These are phyloP conservation scores for Suillus ampliporus DNA, from an alignment of 768 basidiomycete genomes.

Conservation along the genomic window DNA sequence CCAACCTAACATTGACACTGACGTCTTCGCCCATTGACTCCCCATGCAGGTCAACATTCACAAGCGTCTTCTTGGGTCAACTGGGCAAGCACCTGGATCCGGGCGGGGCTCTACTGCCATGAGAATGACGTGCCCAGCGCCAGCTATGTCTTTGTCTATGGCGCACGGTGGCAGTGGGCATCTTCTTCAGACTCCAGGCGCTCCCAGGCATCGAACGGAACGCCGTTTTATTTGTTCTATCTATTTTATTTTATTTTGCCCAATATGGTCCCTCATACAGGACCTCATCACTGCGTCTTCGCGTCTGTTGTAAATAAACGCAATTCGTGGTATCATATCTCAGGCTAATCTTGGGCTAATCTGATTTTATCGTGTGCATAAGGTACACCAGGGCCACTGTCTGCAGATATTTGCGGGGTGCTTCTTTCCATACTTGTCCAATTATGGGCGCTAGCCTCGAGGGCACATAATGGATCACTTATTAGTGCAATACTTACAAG, in stretches of 20 bases:
- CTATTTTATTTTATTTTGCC: no score
- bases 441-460: not conserved
- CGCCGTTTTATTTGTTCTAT: no score
- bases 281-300: no score
- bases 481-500: no score
- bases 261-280: no score
- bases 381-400: not conserved
- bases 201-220: constrained; percentile 70
- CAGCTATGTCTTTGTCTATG: constrained; percentile 76
- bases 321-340: no score
- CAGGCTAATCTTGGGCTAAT: no score
- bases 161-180: constrained; percentile 50
- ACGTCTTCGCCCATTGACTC: constrained; percentile 65
- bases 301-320: no score
- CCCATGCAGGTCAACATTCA: constrained; percentile 65
- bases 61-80: constrained; percentile 47
- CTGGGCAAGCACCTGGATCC: constrained; percentile 52
- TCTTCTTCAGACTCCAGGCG: constrained; percentile 66
- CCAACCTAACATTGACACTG: constrained; percentile 73
- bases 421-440: not conserved
- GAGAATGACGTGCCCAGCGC: constrained; percentile 75
- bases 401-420: not conserved
- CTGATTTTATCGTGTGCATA: not conserved
- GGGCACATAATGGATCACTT: not conserved
- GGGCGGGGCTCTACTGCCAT: constrained; percentile 77